Evolutionary conservation across 2,329 filamentous ascomycete species (phyloP).

Genomic region (Clarireedia hainanense): DNA sequence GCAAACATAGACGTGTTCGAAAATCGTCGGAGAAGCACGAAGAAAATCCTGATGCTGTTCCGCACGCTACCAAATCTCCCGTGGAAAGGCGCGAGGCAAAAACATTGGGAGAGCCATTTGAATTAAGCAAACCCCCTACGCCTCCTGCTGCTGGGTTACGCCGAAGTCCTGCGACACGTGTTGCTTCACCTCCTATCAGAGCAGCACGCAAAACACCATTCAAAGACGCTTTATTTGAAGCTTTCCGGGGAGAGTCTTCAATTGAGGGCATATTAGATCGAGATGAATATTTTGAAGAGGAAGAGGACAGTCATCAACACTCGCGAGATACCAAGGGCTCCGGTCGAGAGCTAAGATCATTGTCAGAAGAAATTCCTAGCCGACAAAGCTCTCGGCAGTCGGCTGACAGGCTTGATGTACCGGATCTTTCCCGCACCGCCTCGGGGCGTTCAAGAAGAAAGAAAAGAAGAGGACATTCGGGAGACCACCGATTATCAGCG

Average conservation of each 20-base stretch:
- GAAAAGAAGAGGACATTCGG: conserved; percentile 19
- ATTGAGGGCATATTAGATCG: conserved; percentile 16
- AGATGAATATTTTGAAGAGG: conserved; percentile 13
- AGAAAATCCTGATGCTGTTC: not conserved
- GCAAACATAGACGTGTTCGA: conserved; percentile 12
- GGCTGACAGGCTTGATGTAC: conserved; percentile 12
- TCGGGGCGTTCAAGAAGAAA: conserved; percentile 13
- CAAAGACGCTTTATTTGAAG: conserved; percentile 51
- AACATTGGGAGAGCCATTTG: not conserved
- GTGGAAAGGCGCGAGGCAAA: not conserved
- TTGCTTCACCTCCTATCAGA: conserved; percentile 40
- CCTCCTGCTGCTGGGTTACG: conserved; percentile 36
- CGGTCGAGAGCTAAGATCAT: conserved; percentile 10
- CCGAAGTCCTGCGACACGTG: conserved; percentile 49
- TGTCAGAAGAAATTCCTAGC: conserved; percentile 4
- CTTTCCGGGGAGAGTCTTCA: conserved; percentile 54
- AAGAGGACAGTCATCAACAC: conserved; percentile 14
- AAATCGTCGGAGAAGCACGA: conserved; percentile 17
- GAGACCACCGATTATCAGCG: conserved; percentile 25
- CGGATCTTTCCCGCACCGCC: not conserved
- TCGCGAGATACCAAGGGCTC: conserved; percentile 10
- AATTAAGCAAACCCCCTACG: conserved; percentile 11
- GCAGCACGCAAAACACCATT: conserved; percentile 41
- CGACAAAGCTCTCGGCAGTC: conserved; percentile 7
- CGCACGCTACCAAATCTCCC: not conserved